These are phyloP conservation scores for Malassezia sp. DNA, from an alignment of 1,284 basidiomycete genomes.

Conservation along the genomic window DNA sequence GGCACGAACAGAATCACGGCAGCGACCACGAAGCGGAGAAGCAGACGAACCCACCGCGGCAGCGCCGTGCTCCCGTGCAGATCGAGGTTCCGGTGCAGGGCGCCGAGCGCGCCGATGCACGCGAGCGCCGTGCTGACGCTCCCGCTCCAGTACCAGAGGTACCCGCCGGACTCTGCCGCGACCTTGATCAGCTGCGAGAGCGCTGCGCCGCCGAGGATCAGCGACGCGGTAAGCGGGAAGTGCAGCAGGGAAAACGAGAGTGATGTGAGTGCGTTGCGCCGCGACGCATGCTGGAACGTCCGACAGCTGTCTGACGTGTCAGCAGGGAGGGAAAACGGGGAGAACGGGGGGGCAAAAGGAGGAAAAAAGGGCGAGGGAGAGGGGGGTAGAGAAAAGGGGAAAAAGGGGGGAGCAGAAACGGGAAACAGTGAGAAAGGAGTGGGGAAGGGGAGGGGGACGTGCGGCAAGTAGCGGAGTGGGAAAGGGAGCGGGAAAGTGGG, in stretches of 20 bases:
- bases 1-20: constrained; percentile 28
- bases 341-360: constrained; percentile 6
- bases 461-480: no score
- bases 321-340: no score
- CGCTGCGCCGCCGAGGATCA: constrained; percentile 31
- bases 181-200: constrained; percentile 21
- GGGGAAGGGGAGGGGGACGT: no score
- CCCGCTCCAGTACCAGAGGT: constrained; percentile 39
- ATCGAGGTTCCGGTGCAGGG: constrained; percentile 37
- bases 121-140: constrained; percentile 20
- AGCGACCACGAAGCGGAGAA: constrained; percentile 22
- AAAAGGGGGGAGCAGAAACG: no score
- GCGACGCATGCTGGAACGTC: constrained; percentile 42
- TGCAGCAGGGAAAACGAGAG: constrained; percentile 41
- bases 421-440: no score
- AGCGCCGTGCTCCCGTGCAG: constrained; percentile 21
- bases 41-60: constrained; percentile 28
- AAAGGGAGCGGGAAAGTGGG: no score
- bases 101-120: constrained; percentile 30
- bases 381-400: no score
- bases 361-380: no score
- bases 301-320: constrained; percentile 38
- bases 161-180: constrained; percentile 15
- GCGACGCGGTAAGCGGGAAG: constrained; percentile 36
- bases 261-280: constrained; percentile 35